These are phyloP conservation scores for Zelopaecilomyces penicillatus DNA, from an alignment of 2,329 filamentous ascomycete genomes.

Conservation along the genomic window DNA sequence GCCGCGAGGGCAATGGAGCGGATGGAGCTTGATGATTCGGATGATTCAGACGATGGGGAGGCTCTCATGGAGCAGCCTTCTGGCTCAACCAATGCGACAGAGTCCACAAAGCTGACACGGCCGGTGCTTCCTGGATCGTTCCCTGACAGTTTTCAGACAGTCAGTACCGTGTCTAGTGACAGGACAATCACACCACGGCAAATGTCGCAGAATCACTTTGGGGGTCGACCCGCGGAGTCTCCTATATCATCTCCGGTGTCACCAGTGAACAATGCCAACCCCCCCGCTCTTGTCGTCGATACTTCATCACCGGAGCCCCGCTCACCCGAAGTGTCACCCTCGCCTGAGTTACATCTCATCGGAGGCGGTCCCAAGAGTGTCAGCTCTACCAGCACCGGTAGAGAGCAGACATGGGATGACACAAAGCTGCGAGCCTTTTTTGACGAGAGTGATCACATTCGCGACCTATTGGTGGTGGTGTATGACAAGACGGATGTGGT, in stretches of 20 bases:
- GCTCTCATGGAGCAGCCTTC: slow-evolving; percentile 21
- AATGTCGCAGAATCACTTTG: neutral
- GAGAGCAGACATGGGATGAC: slow-evolving; percentile 69
- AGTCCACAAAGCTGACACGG: slow-evolving; percentile 16
- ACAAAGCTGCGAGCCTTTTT: slow-evolving; percentile 79
- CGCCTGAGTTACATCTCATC: slow-evolving; percentile 47
- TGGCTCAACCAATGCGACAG: slow-evolving; percentile 12
- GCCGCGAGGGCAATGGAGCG: slow-evolving; percentile 44
- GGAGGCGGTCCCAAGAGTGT: slow-evolving; percentile 30
- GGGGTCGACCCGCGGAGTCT: slow-evolving; percentile 15
- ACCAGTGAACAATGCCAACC: slow-evolving; percentile 36
- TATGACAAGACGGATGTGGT: slow-evolving; percentile 83
- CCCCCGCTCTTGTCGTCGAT: slow-evolving; percentile 61
- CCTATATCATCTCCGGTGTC: slow-evolving; percentile 9
- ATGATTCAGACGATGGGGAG: slow-evolving; percentile 46
- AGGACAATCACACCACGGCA: slow-evolving; percentile 19
- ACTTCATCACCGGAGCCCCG: slow-evolving; percentile 61
- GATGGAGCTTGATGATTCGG: slow-evolving; percentile 63
- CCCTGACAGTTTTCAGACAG: slow-evolving; percentile 31
- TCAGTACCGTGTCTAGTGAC: slow-evolving; percentile 24
- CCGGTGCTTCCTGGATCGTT: slow-evolving; percentile 32
- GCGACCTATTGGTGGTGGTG: slow-evolving; percentile 82
- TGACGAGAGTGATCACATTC: slow-evolving; percentile 80
- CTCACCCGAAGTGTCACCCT: slow-evolving; percentile 56
- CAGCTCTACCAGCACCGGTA: slow-evolving; percentile 27